Percentiles rank a stretch among this genome's conserved stretches.
Evolutionary conservation across 495 filamentous ascomycete genomes (phyloP).

Genomic region (Beverwykella pulmonaria): DNA sequence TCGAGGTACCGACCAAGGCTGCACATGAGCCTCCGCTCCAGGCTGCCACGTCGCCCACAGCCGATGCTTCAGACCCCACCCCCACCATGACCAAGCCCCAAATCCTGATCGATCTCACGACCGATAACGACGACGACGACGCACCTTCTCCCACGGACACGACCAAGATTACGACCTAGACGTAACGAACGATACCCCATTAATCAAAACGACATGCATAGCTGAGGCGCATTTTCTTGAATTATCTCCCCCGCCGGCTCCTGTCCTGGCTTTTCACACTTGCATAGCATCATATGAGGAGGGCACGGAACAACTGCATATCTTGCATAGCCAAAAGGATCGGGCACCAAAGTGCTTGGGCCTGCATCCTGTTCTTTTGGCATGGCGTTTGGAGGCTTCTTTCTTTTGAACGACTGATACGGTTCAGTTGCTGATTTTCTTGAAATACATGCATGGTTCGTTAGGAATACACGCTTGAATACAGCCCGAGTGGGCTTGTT

Average conservation of each 20-base stretch:
- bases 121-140: not conserved
- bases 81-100: not conserved
- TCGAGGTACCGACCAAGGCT: not conserved
- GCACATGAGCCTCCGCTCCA: not conserved
- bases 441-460: not conserved
- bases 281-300: slow-evolving; percentile 10
- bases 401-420: not conserved
- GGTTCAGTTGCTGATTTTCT: not conserved
- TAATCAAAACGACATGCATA: slow-evolving; percentile 5
- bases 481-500: not conserved
- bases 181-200: slow-evolving; percentile 4
- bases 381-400: not conserved
- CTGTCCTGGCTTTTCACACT: slow-evolving; percentile 6
- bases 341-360: slow-evolving; percentile 29
- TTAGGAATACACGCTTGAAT: not conserved
- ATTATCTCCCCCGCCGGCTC: not conserved
- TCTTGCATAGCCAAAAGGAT: slow-evolving; percentile 2
- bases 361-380: slow-evolving; percentile 5
- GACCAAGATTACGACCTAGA: not conserved
- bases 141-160: too few relatives aligned
- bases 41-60: too few relatives aligned
- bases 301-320: not conserved
- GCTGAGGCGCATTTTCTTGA: slow-evolving; percentile 7
- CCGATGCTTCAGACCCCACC: not conserved
- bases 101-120: not conserved